Conservation (phyloP, 108 stramenopile genomes). For the Nitzschia putrida region DNA sequence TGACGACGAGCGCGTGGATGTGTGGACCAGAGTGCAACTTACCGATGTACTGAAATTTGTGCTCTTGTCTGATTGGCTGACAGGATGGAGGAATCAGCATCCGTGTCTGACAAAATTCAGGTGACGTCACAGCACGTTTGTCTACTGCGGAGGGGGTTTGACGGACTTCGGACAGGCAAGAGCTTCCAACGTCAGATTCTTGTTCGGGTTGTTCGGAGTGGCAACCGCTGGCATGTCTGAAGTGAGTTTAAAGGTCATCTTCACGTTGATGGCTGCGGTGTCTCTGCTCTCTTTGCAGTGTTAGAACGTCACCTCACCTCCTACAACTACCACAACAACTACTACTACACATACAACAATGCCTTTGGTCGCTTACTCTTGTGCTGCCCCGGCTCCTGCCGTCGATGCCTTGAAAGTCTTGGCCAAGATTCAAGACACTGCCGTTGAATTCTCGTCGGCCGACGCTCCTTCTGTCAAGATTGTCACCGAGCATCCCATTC, state of each 20-base stretch:
- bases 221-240: too few relatives aligned
- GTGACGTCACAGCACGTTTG: neutral
- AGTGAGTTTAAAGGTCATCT: too few relatives aligned
- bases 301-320: too few relatives aligned
- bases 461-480: slow-evolving; percentile 23
- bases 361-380: slow-evolving; percentile 31
- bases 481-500: slow-evolving; percentile 29
- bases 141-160: neutral
- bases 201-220: neutral
- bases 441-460: slow-evolving; percentile 9
- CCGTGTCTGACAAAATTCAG: neutral
- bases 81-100: neutral
- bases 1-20: neutral
- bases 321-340: too few relatives aligned
- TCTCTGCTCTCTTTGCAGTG: too few relatives aligned
- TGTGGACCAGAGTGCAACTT: slow-evolving; percentile 10
- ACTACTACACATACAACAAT: neutral
- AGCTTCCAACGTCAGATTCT: neutral
- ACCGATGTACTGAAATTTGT: slow-evolving; percentile 23
- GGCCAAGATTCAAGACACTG: slow-evolving; percentile 33
- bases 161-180: slow-evolving; percentile 1
- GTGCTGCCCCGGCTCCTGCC: slow-evolving; percentile 31
- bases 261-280: too few relatives aligned
- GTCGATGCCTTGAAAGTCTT: slow-evolving; percentile 29
- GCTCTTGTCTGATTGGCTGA: slow-evolving; percentile 10